phyloP scores from a whole-genome alignment of 345 rosid genomes.

The Eucalyptus coolabah region DNA sequence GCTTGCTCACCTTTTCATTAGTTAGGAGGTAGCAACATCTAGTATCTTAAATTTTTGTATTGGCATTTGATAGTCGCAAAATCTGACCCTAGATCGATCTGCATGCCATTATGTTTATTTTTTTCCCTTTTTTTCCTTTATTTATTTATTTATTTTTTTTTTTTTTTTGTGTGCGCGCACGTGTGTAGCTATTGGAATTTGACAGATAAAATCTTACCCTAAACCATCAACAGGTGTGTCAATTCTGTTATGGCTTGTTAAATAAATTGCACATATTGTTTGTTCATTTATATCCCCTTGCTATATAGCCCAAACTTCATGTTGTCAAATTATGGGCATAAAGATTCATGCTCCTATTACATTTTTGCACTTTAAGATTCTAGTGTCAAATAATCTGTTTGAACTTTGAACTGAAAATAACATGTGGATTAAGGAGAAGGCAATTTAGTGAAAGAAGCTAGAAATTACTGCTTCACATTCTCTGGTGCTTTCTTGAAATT shows the following conservation, averaged over 20 bases:
- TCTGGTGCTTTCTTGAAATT: not conserved
- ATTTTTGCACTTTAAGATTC: not conserved
- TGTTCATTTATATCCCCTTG: not conserved
- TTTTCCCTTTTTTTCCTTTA: too few relatives aligned
- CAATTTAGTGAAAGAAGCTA: not conserved
- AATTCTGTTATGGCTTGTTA: not conserved
- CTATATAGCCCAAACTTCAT: not conserved
- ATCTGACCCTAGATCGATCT: not conserved
- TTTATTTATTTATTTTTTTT: too few relatives aligned
- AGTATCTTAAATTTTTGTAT: not conserved
- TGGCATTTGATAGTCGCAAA: not conserved
- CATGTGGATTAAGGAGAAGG: not conserved
- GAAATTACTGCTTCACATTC: not conserved
- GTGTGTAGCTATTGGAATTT: not conserved
- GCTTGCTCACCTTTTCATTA: not conserved
- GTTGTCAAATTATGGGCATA: not conserved
- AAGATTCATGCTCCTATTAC: not conserved
- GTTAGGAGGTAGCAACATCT: not conserved
- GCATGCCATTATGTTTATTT: not conserved
- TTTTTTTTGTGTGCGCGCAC: rapidly evolving
- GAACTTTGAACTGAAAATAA: not conserved
- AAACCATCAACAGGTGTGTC: not conserved
- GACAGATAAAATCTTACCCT: not conserved
- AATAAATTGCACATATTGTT: not conserved
- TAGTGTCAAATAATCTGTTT: not conserved